Percentiles rank a stretch among this genome's conserved stretches.
Conservation (phyloP, 1,284 basidiomycete species). For the Golubevia sp. region DNA sequence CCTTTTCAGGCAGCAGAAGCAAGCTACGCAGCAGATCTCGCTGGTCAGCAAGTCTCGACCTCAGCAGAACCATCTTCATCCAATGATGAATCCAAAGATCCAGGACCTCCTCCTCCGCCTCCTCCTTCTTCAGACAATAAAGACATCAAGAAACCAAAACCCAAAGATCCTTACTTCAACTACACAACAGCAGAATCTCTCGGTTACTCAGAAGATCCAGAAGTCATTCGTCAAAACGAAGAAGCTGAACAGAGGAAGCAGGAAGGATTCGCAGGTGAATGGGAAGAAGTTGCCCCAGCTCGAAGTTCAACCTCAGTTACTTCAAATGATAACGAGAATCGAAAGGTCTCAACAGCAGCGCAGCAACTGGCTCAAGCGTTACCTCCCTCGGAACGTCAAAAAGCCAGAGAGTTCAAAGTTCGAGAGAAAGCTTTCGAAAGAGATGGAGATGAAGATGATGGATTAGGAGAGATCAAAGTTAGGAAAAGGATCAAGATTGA, state of each 20-base stretch:
- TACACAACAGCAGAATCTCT: constrained; percentile 12
- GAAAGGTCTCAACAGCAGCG: constrained; percentile 29
- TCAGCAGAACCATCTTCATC: not conserved
- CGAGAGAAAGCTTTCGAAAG: constrained; percentile 21
- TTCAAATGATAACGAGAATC: constrained; percentile 12
- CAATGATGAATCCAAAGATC: not conserved
- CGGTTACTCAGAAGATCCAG: constrained; percentile 6
- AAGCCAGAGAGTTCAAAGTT: constrained; percentile 24
- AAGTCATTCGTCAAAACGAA: constrained; percentile 1
- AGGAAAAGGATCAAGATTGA: constrained; percentile 25
- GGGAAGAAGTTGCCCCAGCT: constrained; percentile 30
- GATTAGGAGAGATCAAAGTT: constrained; percentile 20
- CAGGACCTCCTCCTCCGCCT: not conserved
- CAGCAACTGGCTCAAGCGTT: not conserved
- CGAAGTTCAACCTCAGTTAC: not conserved
- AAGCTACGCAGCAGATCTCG: constrained; percentile 3
- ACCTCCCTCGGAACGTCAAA: not conserved
- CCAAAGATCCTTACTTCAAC: constrained; percentile 22
- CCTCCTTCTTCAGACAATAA: not conserved
- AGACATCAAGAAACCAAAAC: constrained; percentile 15
- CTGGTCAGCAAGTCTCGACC: not conserved
- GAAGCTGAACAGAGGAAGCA: constrained; percentile 7
- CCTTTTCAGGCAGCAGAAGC: not conserved
- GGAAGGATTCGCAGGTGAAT: constrained; percentile 36
- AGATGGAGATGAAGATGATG: constrained; percentile 21